Percentiles rank a stretch among this genome's conserved stretches.
phyloP scores from a whole-genome alignment of 2,329 filamentous ascomycete genomes.

The Monilinia laxa region DNA sequence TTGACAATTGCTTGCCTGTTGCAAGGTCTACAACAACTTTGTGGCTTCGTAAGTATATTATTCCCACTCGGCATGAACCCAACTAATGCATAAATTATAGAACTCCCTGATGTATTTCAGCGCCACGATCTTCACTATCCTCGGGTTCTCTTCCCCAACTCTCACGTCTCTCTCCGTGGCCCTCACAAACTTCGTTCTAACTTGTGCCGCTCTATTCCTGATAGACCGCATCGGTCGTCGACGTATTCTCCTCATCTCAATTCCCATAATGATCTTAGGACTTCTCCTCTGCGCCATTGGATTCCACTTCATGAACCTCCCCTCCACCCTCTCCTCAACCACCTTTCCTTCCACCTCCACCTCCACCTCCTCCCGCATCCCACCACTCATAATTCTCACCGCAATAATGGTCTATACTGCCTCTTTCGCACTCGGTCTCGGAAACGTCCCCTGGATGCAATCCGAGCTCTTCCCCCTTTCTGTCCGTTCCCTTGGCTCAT shows the following conservation, averaged over 20 bases:
- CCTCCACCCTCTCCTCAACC: conserved; percentile 29
- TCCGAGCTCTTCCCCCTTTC: conserved; percentile 82
- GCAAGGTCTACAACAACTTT: conserved; percentile 84
- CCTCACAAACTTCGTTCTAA: conserved; percentile 79
- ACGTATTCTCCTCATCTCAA: conserved; percentile 75
- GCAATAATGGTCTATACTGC: conserved; percentile 83
- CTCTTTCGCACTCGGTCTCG: conserved; percentile 81
- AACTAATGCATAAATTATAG: conserved; percentile 41
- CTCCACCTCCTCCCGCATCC: conserved; percentile 38
- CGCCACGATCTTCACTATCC: conserved; percentile 73
- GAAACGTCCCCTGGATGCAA: conserved; percentile 95
- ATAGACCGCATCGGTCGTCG: conserved; percentile 80
- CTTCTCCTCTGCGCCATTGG: conserved; percentile 69
- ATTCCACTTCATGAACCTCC: conserved; percentile 59
- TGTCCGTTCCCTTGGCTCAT: conserved; percentile 71
- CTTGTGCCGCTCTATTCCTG: conserved; percentile 68
- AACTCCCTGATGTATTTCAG: conserved; percentile 94
- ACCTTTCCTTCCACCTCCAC: no score
- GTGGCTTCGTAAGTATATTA: conserved; percentile 65
- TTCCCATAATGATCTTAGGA: conserved; percentile 79
- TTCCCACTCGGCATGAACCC: background rate
- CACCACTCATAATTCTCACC: conserved; percentile 61
- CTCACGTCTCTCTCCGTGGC: conserved; percentile 79
- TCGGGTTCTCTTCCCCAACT: conserved; percentile 77
- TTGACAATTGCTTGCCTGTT: conserved; percentile 82